Evolutionary conservation across 768 basidiomycete species (phyloP), one percentile per base, ranked within the genome.

Genomic region (Calvatia gigantea): DNA sequence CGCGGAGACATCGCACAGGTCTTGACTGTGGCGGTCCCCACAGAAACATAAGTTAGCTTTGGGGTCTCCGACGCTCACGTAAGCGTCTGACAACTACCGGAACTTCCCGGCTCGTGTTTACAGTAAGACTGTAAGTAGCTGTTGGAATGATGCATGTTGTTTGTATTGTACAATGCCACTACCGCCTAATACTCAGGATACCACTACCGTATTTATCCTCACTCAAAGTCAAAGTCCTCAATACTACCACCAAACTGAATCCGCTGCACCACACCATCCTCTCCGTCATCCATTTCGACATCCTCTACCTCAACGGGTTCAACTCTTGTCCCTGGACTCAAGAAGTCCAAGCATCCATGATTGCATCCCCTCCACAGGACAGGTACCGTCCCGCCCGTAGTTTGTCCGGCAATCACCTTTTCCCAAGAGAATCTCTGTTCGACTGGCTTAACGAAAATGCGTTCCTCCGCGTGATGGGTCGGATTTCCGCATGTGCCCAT

Each of bases 371-470:
- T 71, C 87, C 89, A 91, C 49, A 73, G 67, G 28, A 90, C 58
- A 19, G 87, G 84, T 4, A 86, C 84, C 11, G 63, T 60, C 6
- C 75, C 82, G 17, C 82, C 81, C 0, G 86, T 70, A n/a, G 70
- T 65, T 21, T 75, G 72, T 5, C 81, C 80, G 0, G 80, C 83
- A 25, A 87, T 69, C 11, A 56, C 68, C 6, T 64, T 69, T 62
- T 85, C 85, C 89, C 89, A 91, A 2, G 84, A 81, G 57, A 75
- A 80, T 54, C 85, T 72, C 67, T 86, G 81, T 62, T 87, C 86
- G 3, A 77, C 78, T 43, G 79, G 83, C 21, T 61, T 68, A 5
- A 86, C 75, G 53, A 87, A 89, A 11, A 83, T 65, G 15, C 70
- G 59, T 0, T 61, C 63, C 17, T 29, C 38, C 15, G 64, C 67